Evolutionary conservation across 2,329 filamentous ascomycete genomes (phyloP).

Genomic region (Sarocladium kiliense): DNA sequence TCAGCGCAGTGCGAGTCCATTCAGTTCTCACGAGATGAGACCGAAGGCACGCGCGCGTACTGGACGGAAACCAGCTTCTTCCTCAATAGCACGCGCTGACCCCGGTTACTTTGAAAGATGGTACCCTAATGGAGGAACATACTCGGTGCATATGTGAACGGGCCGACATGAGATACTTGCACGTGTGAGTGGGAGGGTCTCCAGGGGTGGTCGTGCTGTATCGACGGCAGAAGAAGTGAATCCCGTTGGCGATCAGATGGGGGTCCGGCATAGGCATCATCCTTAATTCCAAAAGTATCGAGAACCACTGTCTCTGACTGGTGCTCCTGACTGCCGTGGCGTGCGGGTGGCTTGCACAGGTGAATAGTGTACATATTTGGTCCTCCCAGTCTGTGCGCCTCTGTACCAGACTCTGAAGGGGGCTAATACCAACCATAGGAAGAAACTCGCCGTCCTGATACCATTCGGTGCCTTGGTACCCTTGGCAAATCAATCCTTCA

Average conservation of each 20-base stretch:
- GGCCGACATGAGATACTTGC: slow-evolving; percentile 2
- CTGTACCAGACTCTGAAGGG: not conserved
- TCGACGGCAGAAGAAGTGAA: not conserved
- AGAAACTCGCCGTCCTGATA: not conserved
- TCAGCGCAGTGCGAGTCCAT: too few relatives aligned
- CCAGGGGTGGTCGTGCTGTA: too few relatives aligned
- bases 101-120: not conserved
- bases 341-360: not conserved
- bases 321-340: not conserved
- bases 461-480: not conserved
- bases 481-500: not conserved
- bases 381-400: not conserved
- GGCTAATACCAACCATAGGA: not conserved
- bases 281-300: not conserved
- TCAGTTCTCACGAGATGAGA: too few relatives aligned
- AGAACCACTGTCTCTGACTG: not conserved
- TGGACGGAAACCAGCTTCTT: not conserved
- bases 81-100: not conserved
- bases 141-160: not conserved
- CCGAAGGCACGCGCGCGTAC: not conserved
- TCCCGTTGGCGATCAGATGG: not conserved
- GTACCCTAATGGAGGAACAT: slow-evolving; percentile 5
- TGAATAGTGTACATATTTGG: too few relatives aligned
- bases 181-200: not conserved
- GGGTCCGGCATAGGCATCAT: not conserved